phyloP scores from a whole-genome alignment of 495 filamentous ascomycete genomes.

The Tricharina praecox region DNA sequence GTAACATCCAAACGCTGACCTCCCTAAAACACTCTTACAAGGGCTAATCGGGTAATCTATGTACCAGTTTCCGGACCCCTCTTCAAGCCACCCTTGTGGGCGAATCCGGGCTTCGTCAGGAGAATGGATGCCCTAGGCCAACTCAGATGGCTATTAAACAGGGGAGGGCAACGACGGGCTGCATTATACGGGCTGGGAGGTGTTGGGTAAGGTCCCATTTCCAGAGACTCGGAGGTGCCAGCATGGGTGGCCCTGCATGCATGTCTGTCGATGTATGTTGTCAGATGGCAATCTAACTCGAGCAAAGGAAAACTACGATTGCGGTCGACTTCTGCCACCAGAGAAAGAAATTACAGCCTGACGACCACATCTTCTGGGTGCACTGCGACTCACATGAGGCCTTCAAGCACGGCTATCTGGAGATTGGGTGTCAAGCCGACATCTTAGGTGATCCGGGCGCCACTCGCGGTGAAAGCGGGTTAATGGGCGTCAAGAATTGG shows the following conservation, averaged over 20 bases:
- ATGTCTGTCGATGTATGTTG: too few species aligned
- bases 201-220: neutral
- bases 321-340: neutral
- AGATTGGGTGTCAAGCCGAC: neutral
- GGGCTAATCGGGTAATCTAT: too few species aligned
- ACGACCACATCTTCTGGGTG: neutral
- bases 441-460: too few species aligned
- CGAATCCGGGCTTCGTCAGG: neutral
- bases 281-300: too few species aligned
- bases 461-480: too few species aligned
- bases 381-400: neutral
- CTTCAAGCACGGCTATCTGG: neutral
- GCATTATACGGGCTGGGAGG: neutral
- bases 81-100: neutral
- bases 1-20: too few species aligned
- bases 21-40: too few species aligned
- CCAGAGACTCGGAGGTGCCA: too few species aligned
- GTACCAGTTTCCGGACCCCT: too few species aligned
- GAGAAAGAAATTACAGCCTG: neutral
- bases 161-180: neutral
- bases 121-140: neutral
- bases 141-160: neutral
- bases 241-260: neutral
- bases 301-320: neutral
- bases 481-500: constrained; percentile 11